phyloP scores from a whole-genome alignment of 176 grass and related monocot species.

The Raddia guianensis region DNA sequence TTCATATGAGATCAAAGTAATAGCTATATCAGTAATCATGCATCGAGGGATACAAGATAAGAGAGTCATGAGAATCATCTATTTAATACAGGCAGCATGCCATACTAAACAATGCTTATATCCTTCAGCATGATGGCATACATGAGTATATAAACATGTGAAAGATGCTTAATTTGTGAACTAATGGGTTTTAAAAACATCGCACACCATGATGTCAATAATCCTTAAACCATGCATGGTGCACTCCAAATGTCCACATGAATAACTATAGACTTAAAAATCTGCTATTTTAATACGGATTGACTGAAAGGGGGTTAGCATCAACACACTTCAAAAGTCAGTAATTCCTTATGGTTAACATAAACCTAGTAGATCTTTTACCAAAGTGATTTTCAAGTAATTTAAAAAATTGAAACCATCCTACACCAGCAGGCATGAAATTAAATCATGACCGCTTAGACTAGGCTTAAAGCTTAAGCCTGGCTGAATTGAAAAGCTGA shows the following conservation, averaged over 20 bases:
- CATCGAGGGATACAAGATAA: not conserved
- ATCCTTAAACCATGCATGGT: not conserved
- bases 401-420: not conserved
- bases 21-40: not conserved
- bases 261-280: not conserved
- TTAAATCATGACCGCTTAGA: not conserved
- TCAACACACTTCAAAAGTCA: slow-evolving; percentile 2
- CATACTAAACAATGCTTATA: not conserved
- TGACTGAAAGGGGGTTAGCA: not conserved
- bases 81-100: not conserved
- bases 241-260: not conserved
- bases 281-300: not conserved
- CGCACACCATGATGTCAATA: not conserved
- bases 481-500: too few relatives aligned
- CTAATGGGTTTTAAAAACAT: not conserved
- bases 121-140: not conserved
- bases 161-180: not conserved
- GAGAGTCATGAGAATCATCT: not conserved
- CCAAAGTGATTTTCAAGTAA: not conserved
- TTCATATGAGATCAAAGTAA: not conserved
- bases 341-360: not conserved
- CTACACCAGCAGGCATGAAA: not conserved
- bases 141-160: not conserved
- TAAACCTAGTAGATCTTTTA: not conserved
- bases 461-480: too few relatives aligned